Percentiles rank a stretch among this genome's conserved stretches.
phyloP scores from a whole-genome alignment of 257 asterid genomes.

The Solanum sitiens region DNA sequence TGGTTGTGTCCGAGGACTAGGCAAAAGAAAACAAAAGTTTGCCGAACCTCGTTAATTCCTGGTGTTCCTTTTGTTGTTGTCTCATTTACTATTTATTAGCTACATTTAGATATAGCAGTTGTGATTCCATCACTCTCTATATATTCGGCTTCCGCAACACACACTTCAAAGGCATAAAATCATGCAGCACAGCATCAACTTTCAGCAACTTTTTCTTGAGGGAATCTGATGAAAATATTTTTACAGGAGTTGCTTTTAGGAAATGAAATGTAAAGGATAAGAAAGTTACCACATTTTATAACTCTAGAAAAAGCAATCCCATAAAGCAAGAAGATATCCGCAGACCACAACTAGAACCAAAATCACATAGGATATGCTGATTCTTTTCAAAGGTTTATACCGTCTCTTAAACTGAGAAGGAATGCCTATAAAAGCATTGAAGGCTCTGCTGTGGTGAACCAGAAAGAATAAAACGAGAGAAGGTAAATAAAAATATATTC shows the following conservation, averaged over 20 bases:
- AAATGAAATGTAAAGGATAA: too few species aligned
- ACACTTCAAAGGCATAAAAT: not conserved
- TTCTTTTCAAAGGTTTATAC: conserved; percentile 25
- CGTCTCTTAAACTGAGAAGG: not conserved
- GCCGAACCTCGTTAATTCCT: too few species aligned
- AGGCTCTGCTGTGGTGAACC: not conserved
- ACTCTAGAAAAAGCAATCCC: not conserved
- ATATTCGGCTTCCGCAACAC: too few species aligned
- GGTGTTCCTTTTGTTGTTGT: too few species aligned
- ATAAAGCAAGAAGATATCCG: not conserved
- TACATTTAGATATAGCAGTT: too few species aligned
- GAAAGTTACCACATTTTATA: not conserved
- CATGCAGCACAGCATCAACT: not conserved
- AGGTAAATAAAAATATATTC: not conserved
- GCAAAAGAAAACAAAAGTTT: too few species aligned
- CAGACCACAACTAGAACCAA: not conserved
- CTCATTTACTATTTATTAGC: too few species aligned
- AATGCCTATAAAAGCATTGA: not conserved
- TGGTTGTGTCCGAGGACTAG: too few species aligned
- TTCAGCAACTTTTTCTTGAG: not conserved
- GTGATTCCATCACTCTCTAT: too few species aligned
- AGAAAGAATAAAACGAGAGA: not conserved
- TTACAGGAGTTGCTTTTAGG: not conserved
- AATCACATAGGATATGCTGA: conserved; percentile 16
- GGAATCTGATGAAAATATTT: not conserved